phyloP scores from a whole-genome alignment of 192 early-diverging fungal genomes.

The Kappamyces sp. region DNA sequence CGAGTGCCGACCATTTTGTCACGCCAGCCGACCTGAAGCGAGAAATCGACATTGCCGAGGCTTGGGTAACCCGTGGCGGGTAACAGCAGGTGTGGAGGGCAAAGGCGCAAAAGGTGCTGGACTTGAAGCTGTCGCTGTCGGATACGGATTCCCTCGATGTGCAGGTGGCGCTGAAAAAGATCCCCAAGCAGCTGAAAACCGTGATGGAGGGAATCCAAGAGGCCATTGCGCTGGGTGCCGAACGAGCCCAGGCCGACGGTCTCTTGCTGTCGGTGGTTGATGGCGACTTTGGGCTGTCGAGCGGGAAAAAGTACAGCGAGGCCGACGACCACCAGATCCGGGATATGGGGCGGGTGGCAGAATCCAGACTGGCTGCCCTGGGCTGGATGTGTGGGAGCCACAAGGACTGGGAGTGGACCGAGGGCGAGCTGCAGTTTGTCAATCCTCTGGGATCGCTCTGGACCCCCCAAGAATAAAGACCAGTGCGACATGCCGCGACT shows the following conservation, averaged over 20 bases:
- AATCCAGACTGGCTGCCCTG: constrained; percentile 51
- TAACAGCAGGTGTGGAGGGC: constrained; percentile 40
- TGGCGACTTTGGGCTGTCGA: constrained; percentile 47
- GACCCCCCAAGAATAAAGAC: constrained; percentile 32
- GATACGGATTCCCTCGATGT: constrained; percentile 18
- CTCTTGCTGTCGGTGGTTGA: constrained; percentile 29
- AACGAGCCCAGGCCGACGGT: constrained; percentile 34
- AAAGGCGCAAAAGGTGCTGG: constrained; percentile 50
- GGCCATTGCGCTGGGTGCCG: constrained; percentile 42
- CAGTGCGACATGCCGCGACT: not conserved
- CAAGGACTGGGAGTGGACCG: constrained; percentile 42
- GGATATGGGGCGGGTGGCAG: constrained; percentile 35
- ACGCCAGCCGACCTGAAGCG: constrained; percentile 19
- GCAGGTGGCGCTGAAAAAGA: constrained; percentile 26
- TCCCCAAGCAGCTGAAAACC: constrained; percentile 38
- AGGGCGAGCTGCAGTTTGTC: constrained; percentile 43
- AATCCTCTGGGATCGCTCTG: constrained; percentile 52
- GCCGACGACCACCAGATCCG: constrained; percentile 22
- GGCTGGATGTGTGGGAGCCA: constrained; percentile 43
- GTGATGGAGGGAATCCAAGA: constrained; percentile 44
- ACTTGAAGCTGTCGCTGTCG: constrained; percentile 33
- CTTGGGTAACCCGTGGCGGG: constrained; percentile 31
- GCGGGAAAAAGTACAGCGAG: constrained; percentile 19
- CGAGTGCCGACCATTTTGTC: constrained; percentile 27
- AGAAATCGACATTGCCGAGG: constrained; percentile 44